Evolutionary conservation across 2,329 filamentous ascomycete genomes (phyloP), one percentile per base, ranked within the genome.

Genomic region (Talaromyces sp.): DNA sequence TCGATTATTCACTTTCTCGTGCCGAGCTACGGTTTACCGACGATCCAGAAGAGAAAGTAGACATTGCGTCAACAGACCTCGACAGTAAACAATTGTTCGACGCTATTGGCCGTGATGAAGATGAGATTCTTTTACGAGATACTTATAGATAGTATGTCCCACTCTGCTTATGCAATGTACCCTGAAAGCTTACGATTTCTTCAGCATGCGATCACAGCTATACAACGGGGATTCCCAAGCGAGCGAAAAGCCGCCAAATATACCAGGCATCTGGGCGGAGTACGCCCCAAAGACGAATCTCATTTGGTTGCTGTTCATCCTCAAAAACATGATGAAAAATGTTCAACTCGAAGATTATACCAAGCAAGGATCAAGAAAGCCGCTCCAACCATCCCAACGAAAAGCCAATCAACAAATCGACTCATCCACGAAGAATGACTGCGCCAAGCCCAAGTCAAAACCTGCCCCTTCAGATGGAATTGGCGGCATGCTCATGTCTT

Each of bases 1-100:
- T 89, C 65, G 86, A 89, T 70, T 89, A 88, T 70, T 88, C 86
- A 1, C 79, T 88, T 38, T 87, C 85, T 1, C 82, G 86, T n/a
- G 84, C 84, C 1, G 78, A 81, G 26, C 74, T 87, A 61, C 57
- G 67, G 8, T 51, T 66, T 10, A 65, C 64, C 10, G 66, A 71
- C 52, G 66, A 70, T 14, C 46, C 64, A 0, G 60, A 67, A 38
- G 63, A 66, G n/a, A 55, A 63, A 14, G 67, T 68, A 2, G 70
- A 74, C 29, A 66, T 76, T 27, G 74, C 75, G 13, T 77, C 74
- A 10, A 75, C 75, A 0, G 75, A 78, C 64, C 65, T 78, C 32
- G 76, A 78, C 49, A 76, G 75, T 59, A 77, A 77, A 64, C 68
- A 76, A 49, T 71, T 78, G 17, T 78, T 78, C 54, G 75, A 77